Evolutionary conservation across 371 early-diverging fungal species (phyloP), one percentile per base, ranked within the genome.

Genomic region (Nematocida sp.): DNA sequence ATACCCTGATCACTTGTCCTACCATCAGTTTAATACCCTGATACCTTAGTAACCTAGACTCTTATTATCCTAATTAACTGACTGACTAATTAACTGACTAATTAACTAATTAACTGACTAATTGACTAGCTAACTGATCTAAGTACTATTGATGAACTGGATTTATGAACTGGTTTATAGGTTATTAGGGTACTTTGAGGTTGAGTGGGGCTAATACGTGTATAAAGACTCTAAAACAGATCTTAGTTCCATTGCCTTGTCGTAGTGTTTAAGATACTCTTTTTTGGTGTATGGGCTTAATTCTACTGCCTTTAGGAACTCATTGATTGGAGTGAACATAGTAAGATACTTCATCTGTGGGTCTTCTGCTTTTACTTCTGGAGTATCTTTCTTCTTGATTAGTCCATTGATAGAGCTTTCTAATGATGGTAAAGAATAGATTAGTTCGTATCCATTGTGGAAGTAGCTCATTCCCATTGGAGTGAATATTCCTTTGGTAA

Each of bases 401-500:
- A 13, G 61, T 29, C 9, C 23, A 13, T 13, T 43, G 37, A 70
- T 29, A 7, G 34, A 37, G 29, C n/a, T 13, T 2, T 70, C 74
- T n/a, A 61, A 2, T 7, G 15, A 27, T 9, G 25, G 32, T 0
- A 40, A 23, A 0, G 21, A 37, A 17, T 19, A 9, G 5, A 70
- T 19, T 13, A 43, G 13, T 23, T 70, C 74, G n/a, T 40, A 60
- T 21, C 35, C 38, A 21, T 57, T 48, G n/a, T 47, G 43, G 38
- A 43, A 48, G 9, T 37, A 53, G 34, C 35, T 29, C 9, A 61
- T 47, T 19, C 74, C 74, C 21, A 45, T 15, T 19, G 23, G 15
- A 15, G 60, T 55, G 21, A 55, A 70, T 15, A 29, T 17, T 38
- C 61, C 74, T 1, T 46, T n/a, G 9, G 52, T 34, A 49, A 70